Evolutionary conservation across 805 yeast genomes (phyloP), one percentile per base, ranked within the genome.

Genomic region (Metschnikowia hibisci): DNA sequence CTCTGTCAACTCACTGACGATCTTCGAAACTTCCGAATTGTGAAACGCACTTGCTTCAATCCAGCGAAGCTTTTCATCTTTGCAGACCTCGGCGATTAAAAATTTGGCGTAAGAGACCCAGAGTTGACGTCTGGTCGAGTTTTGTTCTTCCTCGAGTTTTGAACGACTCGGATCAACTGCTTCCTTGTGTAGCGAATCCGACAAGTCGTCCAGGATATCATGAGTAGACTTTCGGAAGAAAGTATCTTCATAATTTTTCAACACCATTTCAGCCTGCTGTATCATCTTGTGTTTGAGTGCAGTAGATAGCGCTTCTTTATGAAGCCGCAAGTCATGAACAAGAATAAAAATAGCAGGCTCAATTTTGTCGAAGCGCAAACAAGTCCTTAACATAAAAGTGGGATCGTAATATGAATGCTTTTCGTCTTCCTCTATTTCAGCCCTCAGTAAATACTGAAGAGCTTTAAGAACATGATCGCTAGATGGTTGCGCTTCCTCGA

Each of bases 271-370:
- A 0, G 65, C 90, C 34, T 78, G 65, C 18, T 81, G 82, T 5
- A 80, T 63, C 52, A 83, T 65, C 27, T 77, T 77, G 47, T 78
- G 64, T 4, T 77, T 73, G 35, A 93, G 66, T 0, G 96, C 91
- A 43, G 93, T 60, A 38, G 73, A 72, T 28, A 90, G 79, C 0
- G 98, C 97, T 42, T 86, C 89, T 47, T 88, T 95, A 56, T 74
- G 86, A 35, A 85, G 71, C 4, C 74, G 78, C 62, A 87, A 63
- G 43, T 67, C 71, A 39, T 77, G 69, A 1, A 93, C 77, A 53
- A 84, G 80, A n/a, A 93, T 74, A 45, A 77, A 74, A 8, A 88
- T 80, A 0, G 96, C 89, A 1, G 90, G 76, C 46, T 78, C 78
- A 39, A 73, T 68, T 45, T 78, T 80, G 9, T 76, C 61, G 55